phyloP scores from a whole-genome alignment of 345 rosid genomes.

The Mangifera indica region DNA sequence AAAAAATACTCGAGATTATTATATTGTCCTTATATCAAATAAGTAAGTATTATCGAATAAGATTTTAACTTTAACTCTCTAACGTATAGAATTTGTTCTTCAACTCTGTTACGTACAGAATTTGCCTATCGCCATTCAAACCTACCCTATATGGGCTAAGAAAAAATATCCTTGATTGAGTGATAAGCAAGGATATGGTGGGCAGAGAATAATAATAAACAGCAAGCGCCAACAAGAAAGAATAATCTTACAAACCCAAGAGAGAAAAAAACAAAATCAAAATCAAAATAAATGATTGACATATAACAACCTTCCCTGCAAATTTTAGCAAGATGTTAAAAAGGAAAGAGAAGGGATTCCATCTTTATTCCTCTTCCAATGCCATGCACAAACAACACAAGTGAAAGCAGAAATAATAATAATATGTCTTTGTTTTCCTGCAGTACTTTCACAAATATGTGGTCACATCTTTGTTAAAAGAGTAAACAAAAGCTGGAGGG shows the following conservation, averaged over 20 bases:
- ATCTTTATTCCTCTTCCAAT: conserved; percentile 44
- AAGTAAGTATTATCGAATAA: no score
- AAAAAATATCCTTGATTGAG: background rate
- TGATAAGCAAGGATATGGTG: conserved; percentile 9
- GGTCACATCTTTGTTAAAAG: no score
- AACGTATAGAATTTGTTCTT: no score
- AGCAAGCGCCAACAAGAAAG: conserved; percentile 15
- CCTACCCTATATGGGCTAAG: no score
- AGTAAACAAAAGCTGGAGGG: no score
- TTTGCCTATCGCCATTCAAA: no score
- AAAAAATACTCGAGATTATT: no score
- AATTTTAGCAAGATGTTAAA: conserved; percentile 21
- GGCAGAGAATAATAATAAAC: conserved; percentile 33
- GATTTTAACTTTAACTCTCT: no score
- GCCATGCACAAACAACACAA: conserved; percentile 12
- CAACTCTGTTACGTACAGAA: no score
- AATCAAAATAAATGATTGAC: conserved; percentile 35
- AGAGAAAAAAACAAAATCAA: conserved; percentile 20
- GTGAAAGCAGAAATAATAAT: background rate
- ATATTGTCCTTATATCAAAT: no score
- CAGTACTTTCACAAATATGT: conserved; percentile 3
- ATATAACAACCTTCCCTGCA: conserved; percentile 28
- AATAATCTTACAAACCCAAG: conserved; percentile 23
- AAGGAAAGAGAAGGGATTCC: conserved; percentile 41
- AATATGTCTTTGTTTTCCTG: background rate